Conservation (phyloP, 305 asterid species). For the Fraxinus paxiana region DNA sequence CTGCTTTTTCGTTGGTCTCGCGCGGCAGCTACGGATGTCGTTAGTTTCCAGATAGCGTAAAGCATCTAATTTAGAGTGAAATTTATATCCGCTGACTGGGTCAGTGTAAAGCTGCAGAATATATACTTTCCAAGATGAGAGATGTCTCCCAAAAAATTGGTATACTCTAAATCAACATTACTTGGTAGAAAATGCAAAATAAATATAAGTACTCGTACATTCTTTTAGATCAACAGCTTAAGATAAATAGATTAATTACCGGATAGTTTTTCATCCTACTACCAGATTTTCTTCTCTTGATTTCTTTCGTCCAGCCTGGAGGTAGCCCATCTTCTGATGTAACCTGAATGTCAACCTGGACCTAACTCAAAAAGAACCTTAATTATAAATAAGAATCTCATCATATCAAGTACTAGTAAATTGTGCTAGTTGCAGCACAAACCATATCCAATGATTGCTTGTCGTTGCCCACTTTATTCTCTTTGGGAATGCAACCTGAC, state of each 20-base stretch:
- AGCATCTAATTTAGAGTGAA: conserved; percentile 44
- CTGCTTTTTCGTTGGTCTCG: conserved; percentile 34
- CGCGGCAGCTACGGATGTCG: conserved; percentile 32
- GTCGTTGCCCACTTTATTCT: conserved; percentile 15
- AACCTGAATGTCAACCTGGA: conserved; percentile 40
- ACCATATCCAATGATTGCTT: conserved; percentile 25
- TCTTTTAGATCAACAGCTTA: background rate
- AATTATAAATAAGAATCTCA: conserved; percentile 13
- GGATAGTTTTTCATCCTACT: conserved; percentile 43
- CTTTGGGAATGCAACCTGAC: conserved; percentile 11
- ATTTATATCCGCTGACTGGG: conserved; percentile 40
- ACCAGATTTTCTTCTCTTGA: conserved; percentile 39
- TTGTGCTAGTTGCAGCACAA: conserved; percentile 26
- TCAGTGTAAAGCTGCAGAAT: conserved; percentile 24
- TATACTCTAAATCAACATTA: background rate
- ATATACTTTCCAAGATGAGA: conserved; percentile 17
- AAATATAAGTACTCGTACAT: background rate
- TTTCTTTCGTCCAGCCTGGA: conserved; percentile 72
- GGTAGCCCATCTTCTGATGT: conserved; percentile 45
- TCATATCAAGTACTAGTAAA: conserved; percentile 10
- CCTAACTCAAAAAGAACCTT: conserved; percentile 22
- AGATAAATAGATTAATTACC: conserved; percentile 38
- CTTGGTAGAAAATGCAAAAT: background rate
- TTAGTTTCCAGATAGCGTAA: conserved; percentile 41
- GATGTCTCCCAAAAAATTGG: background rate